Percentiles rank a stretch among this genome's conserved stretches.
Conservation (phyloP, 2,329 filamentous ascomycete genomes). For the Exserohilum rostratum region DNA sequence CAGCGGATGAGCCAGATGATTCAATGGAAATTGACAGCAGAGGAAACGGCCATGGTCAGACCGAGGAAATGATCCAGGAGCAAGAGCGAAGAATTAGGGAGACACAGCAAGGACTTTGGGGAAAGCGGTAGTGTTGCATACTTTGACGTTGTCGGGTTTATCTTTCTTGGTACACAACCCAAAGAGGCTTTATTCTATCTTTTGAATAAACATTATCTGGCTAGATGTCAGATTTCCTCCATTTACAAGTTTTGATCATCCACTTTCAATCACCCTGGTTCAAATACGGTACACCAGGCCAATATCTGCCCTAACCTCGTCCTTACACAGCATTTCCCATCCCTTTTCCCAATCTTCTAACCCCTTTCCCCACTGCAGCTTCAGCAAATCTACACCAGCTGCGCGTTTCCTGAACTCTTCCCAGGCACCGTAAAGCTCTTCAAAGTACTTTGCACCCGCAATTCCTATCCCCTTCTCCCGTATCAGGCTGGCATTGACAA, state of each 20-base stretch:
- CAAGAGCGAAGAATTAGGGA: constrained; percentile 66
- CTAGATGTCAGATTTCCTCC: neutral
- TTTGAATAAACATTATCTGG: constrained; percentile 13
- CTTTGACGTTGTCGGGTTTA: neutral
- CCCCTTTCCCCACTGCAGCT: neutral
- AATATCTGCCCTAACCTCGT: no score
- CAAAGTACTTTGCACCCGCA: neutral
- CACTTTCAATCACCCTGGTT: no score
- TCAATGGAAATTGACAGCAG: constrained; percentile 60
- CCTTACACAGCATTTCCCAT: neutral
- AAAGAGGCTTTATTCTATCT: neutral
- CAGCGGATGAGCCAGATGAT: constrained; percentile 41
- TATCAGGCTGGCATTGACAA: no score
- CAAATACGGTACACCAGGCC: no score
- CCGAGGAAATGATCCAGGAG: constrained; percentile 65
- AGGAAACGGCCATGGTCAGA: constrained; percentile 66
- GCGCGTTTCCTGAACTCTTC: neutral
- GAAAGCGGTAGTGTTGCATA: constrained; percentile 29
- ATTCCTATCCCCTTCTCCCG: no score
- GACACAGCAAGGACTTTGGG: constrained; percentile 64
- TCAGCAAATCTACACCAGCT: no score
- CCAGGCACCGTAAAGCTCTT: neutral
- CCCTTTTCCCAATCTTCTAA: neutral
- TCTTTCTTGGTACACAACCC: constrained; percentile 2
- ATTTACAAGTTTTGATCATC: neutral